These are phyloP conservation scores for Amanita thiersii DNA, from an alignment of 768 basidiomycete species.

Conservation along the genomic window DNA sequence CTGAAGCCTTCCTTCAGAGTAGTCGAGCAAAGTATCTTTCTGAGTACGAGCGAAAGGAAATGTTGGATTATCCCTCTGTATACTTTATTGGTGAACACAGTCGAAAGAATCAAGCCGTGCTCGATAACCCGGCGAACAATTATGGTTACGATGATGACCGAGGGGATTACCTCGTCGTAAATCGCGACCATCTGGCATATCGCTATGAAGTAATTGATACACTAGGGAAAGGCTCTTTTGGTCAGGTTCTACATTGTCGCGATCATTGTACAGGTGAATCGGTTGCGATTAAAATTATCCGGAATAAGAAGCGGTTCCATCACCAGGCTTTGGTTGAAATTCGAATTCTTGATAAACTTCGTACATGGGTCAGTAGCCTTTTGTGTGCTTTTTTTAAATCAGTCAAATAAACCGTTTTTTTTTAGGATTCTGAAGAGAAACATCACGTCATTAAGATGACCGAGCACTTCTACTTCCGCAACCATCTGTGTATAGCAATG, in stretches of 20 bases:
- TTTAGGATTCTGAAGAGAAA: conserved; percentile 90
- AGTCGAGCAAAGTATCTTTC: conserved; percentile 67
- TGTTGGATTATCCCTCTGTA: conserved; percentile 77
- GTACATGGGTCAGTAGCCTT: conserved; percentile 81
- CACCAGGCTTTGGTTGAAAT: conserved; percentile 99
- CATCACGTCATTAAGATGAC: conserved; percentile 98
- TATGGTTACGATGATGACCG: conserved; percentile 97
- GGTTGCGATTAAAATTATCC: conserved; percentile 98
- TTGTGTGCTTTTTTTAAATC: not conserved
- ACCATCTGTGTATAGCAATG: conserved; percentile 96
- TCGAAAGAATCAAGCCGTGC: conserved; percentile 76
- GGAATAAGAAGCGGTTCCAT: conserved; percentile 98
- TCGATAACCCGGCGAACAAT: conserved; percentile 73
- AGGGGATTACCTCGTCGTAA: conserved; percentile 89
- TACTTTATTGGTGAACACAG: conserved; percentile 77
- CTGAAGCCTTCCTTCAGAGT: conserved; percentile 56
- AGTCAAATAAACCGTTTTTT: conserved; percentile 5
- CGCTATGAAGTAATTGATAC: conserved; percentile 93
- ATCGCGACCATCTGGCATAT: conserved; percentile 89
- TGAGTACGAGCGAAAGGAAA: conserved; percentile 85
- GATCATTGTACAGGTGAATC: conserved; percentile 93
- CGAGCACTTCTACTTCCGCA: conserved; percentile 96
- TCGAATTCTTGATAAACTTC: conserved; percentile 92
- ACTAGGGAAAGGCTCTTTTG: conserved; percentile 97
- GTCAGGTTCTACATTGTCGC: conserved; percentile 91